Percentiles rank a stretch among this genome's conserved stretches.
Evolutionary conservation across 306 rosid genomes (phyloP).

Genomic region (Mimosa pudica): DNA sequence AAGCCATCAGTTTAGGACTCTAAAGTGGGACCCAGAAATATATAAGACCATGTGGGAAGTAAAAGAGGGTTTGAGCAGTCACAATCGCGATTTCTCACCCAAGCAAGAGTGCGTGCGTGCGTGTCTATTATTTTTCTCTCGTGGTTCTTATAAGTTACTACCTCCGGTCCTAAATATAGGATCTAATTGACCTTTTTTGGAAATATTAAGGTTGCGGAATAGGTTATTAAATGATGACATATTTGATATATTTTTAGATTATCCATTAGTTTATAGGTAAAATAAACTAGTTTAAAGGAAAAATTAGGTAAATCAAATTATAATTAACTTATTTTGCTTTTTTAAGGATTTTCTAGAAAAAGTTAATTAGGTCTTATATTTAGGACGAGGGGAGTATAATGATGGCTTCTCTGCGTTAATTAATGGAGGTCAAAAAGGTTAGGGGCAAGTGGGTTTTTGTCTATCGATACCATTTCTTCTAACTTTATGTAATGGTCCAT

Average conservation of each 20-base stretch:
- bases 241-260: no score
- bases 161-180: no score
- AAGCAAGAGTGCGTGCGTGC: neutral
- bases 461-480: conserved; percentile 8
- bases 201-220: no score
- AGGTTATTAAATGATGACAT: no score
- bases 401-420: conserved; percentile 52
- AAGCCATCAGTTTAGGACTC: conserved; percentile 20
- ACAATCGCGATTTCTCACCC: conserved; percentile 35
- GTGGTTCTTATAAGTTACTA: neutral
- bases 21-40: conserved; percentile 24
- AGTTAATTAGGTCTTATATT: no score
- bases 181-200: no score
- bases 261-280: no score
- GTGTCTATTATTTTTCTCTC: neutral
- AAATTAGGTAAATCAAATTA: no score
- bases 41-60: conserved; percentile 17
- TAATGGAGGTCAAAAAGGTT: conserved; percentile 48
- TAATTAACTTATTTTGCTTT: no score
- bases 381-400: conserved; percentile 17
- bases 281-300: no score
- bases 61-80: conserved; percentile 8
- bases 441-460: conserved; percentile 42
- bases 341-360: no score
- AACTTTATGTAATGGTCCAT: neutral